phyloP scores from a whole-genome alignment of 441 rosid species.

The Gossypium trilobum region DNA sequence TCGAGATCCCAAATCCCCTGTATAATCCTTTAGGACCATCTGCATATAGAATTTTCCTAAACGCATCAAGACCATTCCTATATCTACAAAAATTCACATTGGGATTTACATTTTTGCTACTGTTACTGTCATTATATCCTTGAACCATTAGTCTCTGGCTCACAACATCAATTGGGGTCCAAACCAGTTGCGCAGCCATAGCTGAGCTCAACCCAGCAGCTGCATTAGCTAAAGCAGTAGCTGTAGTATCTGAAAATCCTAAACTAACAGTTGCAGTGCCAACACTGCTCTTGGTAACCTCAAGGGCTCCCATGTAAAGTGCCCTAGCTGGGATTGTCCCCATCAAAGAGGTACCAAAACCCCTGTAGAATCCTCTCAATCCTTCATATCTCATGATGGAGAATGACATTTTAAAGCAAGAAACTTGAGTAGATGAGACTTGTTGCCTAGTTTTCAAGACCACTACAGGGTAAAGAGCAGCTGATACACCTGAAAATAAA shows the following conservation, averaged over 20 bases:
- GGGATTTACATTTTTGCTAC: constrained; percentile 23
- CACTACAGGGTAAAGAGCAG: constrained; percentile 52
- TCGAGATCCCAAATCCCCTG: constrained; percentile 65
- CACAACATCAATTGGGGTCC: constrained; percentile 70
- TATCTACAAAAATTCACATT: constrained; percentile 32
- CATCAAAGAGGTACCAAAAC: constrained; percentile 61
- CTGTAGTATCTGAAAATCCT: constrained; percentile 47
- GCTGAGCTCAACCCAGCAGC: constrained; percentile 61
- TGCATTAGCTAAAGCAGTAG: constrained; percentile 50
- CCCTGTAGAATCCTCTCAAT: constrained; percentile 48
- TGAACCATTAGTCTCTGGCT: constrained; percentile 75
- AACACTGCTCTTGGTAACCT: constrained; percentile 56
- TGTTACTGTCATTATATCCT: constrained; percentile 26
- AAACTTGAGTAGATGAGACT: constrained; percentile 37
- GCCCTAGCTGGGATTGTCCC: constrained; percentile 73
- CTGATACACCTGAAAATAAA: constrained; percentile 61
- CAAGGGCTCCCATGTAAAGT: constrained; percentile 56
- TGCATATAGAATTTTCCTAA: constrained; percentile 41
- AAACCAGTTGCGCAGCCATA: constrained; percentile 66
- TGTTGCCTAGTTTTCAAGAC: constrained; percentile 65
- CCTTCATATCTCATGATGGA: constrained; percentile 49
- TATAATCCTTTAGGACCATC: constrained; percentile 57
- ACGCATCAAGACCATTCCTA: constrained; percentile 55
- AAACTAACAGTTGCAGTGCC: constrained; percentile 45
- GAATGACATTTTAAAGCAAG: constrained; percentile 40